These are phyloP conservation scores for Cymbidium sinense DNA, from an alignment of 106 monocot genomes.

Conservation along the genomic window DNA sequence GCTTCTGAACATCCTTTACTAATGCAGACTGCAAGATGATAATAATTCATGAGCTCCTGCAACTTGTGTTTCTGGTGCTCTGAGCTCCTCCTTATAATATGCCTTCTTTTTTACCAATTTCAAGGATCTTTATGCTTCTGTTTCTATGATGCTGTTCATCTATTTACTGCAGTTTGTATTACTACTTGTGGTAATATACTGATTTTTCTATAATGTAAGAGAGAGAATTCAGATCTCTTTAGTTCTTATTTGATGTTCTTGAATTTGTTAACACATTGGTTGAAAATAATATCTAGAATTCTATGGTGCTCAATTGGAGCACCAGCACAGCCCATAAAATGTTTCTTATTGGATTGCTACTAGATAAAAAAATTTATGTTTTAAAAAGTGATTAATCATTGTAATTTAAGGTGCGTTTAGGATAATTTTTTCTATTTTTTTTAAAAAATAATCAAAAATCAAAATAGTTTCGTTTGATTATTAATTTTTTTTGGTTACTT, in stretches of 20 bases:
- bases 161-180: neutral
- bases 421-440: no score
- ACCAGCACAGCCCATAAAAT: no score
- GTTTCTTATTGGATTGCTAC: no score
- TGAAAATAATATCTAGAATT: no score
- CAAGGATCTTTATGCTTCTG: neutral
- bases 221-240: neutral
- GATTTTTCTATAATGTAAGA: neutral
- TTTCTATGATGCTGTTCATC: neutral
- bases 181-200: neutral
- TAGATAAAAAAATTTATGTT: no score
- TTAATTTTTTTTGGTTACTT: no score
- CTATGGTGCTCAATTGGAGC: no score
- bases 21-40: neutral
- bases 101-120: slow-evolving; percentile 3
- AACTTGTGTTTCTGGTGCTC: neutral
- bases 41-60: neutral
- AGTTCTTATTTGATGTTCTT: neutral
- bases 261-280: no score
- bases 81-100: neutral
- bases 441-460: no score
- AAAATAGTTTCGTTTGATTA: no score
- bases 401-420: no score
- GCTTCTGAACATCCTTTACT: neutral
- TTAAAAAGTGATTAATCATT: no score